These are phyloP conservation scores for Candida patagonica DNA, from an alignment of 805 yeast genomes.

Conservation along the genomic window DNA sequence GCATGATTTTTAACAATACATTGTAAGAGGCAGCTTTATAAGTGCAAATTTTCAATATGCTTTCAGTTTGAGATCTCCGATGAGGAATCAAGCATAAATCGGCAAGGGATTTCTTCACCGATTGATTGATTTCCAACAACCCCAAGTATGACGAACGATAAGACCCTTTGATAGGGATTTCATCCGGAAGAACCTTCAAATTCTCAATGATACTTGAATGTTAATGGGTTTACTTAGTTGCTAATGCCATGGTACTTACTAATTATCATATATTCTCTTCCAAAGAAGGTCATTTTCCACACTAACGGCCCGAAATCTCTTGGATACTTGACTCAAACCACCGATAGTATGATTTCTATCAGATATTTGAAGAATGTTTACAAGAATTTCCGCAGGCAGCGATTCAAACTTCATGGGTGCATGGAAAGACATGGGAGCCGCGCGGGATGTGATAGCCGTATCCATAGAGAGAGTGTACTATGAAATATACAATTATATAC, in stretches of 20 bases:
- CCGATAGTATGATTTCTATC: slow-evolving; percentile 15
- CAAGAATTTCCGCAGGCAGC: slow-evolving; percentile 13
- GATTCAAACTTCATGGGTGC: neutral
- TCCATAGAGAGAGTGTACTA: no score
- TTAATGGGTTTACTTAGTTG: neutral
- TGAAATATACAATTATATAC: no score
- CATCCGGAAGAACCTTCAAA: neutral
- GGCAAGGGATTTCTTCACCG: neutral
- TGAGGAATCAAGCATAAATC: neutral
- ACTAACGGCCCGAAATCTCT: slow-evolving; percentile 15
- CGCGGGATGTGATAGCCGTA: no score
- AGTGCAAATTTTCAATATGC: neutral
- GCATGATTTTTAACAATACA: neutral
- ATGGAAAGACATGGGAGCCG: neutral
- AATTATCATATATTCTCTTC: slow-evolving; percentile 7
- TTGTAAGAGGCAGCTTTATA: slow-evolving; percentile 1
- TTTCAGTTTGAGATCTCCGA: neutral
- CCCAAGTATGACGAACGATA: neutral
- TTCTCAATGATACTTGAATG: neutral
- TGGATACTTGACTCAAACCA: slow-evolving; percentile 15
- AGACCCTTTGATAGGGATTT: neutral
- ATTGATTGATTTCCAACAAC: neutral
- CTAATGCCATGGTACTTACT: neutral
- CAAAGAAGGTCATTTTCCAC: slow-evolving; percentile 16
- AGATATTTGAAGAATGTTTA: slow-evolving; percentile 13